Conservation (phyloP, 768 basidiomycete genomes). For the Lactarius tabidus region DNA sequence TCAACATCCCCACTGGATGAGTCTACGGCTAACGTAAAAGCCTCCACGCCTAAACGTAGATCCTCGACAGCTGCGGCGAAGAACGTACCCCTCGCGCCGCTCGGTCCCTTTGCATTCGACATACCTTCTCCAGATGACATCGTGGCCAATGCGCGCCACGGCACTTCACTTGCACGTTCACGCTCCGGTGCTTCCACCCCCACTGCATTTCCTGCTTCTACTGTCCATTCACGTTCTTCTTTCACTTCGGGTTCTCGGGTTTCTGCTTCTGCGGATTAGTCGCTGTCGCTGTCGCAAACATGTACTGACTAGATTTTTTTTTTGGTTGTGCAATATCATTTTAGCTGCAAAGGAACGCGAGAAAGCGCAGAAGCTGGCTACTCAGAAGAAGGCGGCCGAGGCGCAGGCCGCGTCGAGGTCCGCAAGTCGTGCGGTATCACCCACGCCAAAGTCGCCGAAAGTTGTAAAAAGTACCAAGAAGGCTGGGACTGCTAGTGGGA, state of each 20-base stretch:
- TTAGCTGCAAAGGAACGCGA: constrained; percentile 79
- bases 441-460: constrained; percentile 19
- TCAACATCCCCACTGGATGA: constrained; percentile 9
- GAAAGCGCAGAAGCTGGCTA: constrained; percentile 56
- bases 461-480: constrained; percentile 41
- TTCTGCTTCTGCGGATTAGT: constrained; percentile 32
- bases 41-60: constrained; percentile 16
- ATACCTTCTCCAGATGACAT: constrained; percentile 90
- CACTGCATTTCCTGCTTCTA: constrained; percentile 28
- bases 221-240: constrained; percentile 23
- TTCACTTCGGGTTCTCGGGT: constrained; percentile 35
- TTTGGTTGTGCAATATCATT: constrained; percentile 30
- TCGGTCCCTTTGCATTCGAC: constrained; percentile 58
- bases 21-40: constrained; percentile 12
- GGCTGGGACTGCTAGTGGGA: constrained; percentile 24
- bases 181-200: constrained; percentile 25
- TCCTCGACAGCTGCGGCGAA: constrained; percentile 4
- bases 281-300: constrained; percentile 23
- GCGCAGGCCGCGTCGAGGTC: constrained; percentile 23
- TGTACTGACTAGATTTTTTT: constrained; percentile 36
- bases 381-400: constrained; percentile 42
- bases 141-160: constrained; percentile 74
- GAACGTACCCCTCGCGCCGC: constrained; percentile 14
- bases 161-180: constrained; percentile 51
- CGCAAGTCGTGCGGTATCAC: constrained; percentile 22